Evolutionary conservation across 176 grass and related monocot genomes (phyloP).

Genomic region (Aegilops tauschii): DNA sequence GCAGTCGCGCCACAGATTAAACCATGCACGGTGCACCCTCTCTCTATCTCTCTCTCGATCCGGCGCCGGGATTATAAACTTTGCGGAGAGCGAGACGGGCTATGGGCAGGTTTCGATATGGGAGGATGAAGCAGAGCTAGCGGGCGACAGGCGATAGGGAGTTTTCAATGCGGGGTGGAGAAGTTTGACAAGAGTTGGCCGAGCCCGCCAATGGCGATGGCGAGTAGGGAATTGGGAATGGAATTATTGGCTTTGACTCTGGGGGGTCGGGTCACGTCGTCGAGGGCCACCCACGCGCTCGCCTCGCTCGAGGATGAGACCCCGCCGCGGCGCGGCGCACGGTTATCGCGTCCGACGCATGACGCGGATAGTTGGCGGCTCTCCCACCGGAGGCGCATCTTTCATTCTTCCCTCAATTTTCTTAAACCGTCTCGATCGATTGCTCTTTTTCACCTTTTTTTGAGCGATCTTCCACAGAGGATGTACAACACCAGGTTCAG

Average conservation of each 20-base stretch:
- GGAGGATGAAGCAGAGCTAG: neutral
- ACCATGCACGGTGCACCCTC: conserved; percentile 14
- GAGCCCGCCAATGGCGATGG: neutral
- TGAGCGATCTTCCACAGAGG: too few relatives aligned
- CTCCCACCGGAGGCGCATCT: neutral
- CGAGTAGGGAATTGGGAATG: neutral
- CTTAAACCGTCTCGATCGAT: too few relatives aligned
- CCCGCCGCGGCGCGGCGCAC: neutral
- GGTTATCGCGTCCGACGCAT: neutral
- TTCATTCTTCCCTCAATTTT: neutral
- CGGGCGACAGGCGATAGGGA: neutral
- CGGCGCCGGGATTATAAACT: conserved; percentile 26
- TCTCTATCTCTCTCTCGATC: neutral
- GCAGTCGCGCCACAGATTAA: conserved; percentile 5
- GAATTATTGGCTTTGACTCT: conserved; percentile 16
- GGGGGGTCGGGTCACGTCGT: neutral
- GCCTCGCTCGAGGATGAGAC: neutral
- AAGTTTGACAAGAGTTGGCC: conserved; percentile 14
- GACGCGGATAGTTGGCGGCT: neutral
- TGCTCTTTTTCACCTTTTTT: too few relatives aligned
- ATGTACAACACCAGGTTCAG: too few relatives aligned
- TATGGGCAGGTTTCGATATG: neutral
- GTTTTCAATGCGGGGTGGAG: neutral
- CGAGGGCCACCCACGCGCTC: neutral
- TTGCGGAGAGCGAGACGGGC: neutral